These are phyloP conservation scores for Spergularia bocconei DNA, from an alignment of 148 eudicot genomes.

Conservation along the genomic window DNA sequence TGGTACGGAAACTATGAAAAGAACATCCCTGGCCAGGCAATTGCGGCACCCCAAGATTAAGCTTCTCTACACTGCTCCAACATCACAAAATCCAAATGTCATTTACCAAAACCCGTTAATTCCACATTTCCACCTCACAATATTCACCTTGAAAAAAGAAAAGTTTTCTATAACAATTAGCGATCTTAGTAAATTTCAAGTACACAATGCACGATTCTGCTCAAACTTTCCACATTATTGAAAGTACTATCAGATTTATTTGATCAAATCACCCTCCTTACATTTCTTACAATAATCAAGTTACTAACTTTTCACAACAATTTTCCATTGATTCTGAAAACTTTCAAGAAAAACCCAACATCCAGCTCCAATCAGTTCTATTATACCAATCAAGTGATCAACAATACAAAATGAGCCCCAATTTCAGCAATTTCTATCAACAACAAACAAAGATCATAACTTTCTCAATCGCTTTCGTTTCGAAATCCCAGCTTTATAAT, in stretches of 20 bases:
- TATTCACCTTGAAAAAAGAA: too few relatives aligned
- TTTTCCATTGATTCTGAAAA: neutral
- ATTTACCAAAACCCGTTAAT: neutral
- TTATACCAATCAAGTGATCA: too few relatives aligned
- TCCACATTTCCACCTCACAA: too few relatives aligned
- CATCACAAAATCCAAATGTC: conserved; percentile 7
- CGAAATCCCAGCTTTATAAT: neutral
- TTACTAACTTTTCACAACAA: too few relatives aligned
- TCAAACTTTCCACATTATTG: too few relatives aligned
- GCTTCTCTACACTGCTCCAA: conserved; percentile 74
- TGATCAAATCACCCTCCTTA: neutral
- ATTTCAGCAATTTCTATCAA: neutral
- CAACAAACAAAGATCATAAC: neutral
- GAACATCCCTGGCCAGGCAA: conserved; percentile 98
- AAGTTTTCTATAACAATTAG: too few relatives aligned
- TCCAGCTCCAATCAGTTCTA: neutral
- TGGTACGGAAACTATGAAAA: conserved; percentile 92
- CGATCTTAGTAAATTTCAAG: too few relatives aligned
- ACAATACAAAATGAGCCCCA: neutral
- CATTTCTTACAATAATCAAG: neutral
- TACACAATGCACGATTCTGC: too few relatives aligned
- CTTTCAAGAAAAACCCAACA: neutral
- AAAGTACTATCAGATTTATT: neutral
- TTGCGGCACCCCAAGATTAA: conserved; percentile 97
- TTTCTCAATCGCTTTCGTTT: neutral